Conservation (phyloP, 2,329 filamentous ascomycete species). For the Pseudogymnoascus sp. region DNA sequence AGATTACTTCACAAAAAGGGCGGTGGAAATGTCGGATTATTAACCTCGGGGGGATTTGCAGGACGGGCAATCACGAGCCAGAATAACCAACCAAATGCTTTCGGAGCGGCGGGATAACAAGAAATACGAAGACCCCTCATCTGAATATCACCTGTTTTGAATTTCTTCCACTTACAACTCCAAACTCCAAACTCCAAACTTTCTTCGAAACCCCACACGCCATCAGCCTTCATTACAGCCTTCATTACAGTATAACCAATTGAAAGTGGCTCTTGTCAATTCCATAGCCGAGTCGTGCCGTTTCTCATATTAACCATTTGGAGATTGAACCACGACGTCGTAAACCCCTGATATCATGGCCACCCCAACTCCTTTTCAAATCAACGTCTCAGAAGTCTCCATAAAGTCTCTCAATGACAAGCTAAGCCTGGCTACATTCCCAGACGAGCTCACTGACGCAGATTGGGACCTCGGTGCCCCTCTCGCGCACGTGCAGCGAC, state of each 20-base stretch:
- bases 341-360: neutral
- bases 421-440: constrained; percentile 12
- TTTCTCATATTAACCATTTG: neutral
- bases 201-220: neutral
- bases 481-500: constrained; percentile 10
- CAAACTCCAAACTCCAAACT: neutral
- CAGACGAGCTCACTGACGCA: constrained; percentile 13
- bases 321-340: neutral
- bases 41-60: neutral
- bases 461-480: constrained; percentile 13
- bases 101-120: neutral
- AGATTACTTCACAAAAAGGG: neutral
- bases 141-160: neutral
- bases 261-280: neutral
- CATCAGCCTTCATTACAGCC: neutral
- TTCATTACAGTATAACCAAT: neutral
- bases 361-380: constrained; percentile 8
- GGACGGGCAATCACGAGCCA: neutral
- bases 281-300: neutral
- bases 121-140: neutral
- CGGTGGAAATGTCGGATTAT: neutral
- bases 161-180: neutral
- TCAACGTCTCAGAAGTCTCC: constrained; percentile 10
- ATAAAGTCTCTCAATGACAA: constrained; percentile 9
- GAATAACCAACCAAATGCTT: neutral